Percentiles rank a stretch among this genome's conserved stretches.
phyloP scores from a whole-genome alignment of 768 basidiomycete species.

The Leccinum boreale region DNA sequence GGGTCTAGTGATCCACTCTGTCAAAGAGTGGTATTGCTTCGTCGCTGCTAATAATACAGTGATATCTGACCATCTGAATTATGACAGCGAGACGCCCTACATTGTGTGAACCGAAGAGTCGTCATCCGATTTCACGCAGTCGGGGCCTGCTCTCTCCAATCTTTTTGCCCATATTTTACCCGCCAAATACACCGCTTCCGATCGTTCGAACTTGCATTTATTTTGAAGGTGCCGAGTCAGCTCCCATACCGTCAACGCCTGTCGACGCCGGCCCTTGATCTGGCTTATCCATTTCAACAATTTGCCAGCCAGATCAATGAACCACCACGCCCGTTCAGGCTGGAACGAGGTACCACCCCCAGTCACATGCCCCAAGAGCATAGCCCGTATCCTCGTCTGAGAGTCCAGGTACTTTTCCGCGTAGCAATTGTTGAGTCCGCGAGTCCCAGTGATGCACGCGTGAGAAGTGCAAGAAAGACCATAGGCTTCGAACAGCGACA shows the following conservation, averaged over 20 bases:
- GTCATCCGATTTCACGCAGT: constrained; percentile 24
- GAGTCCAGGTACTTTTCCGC: constrained; percentile 34
- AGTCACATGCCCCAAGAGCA: constrained; percentile 20
- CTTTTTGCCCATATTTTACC: constrained; percentile 23
- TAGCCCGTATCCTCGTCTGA: constrained; percentile 20
- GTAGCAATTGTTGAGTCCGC: constrained; percentile 23
- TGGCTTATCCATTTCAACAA: constrained; percentile 20
- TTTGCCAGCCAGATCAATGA: constrained; percentile 20
- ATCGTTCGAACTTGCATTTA: constrained; percentile 19
- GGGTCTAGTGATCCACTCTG: constrained; percentile 3
- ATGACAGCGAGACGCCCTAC: not conserved
- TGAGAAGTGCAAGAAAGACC: constrained; percentile 28
- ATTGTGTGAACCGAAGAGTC: constrained; percentile 10
- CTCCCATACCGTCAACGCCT: constrained; percentile 16
- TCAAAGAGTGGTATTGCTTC: constrained; percentile 2
- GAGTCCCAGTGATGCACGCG: constrained; percentile 38
- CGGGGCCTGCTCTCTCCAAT: constrained; percentile 17
- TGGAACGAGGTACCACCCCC: constrained; percentile 16
- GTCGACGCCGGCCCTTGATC: constrained; percentile 8
- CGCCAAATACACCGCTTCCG: constrained; percentile 23
- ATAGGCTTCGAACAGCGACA: constrained; percentile 27
- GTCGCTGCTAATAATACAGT: constrained; percentile 6
- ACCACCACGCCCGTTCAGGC: constrained; percentile 23
- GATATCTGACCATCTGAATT: not conserved
- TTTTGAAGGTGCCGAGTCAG: constrained; percentile 22